Evolutionary conservation across 2,329 filamentous ascomycete species (phyloP).

Genomic region (Fonsecaea nubica): DNA sequence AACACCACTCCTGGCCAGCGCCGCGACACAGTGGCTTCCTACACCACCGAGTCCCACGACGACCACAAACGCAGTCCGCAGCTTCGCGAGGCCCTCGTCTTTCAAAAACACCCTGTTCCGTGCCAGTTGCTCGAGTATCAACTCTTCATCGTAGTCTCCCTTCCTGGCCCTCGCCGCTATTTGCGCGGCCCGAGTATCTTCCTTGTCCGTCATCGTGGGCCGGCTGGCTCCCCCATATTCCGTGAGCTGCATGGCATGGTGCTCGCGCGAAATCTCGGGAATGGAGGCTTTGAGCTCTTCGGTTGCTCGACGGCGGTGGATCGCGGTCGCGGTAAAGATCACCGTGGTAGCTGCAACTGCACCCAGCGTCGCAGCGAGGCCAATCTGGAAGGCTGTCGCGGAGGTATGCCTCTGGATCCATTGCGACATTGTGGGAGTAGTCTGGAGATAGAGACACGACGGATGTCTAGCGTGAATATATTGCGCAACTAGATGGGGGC

Average conservation of each 20-base stretch:
- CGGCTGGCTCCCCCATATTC: constrained; percentile 52
- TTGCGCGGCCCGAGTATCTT: constrained; percentile 65
- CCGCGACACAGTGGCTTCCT: constrained; percentile 86
- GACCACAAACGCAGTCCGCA: constrained; percentile 82
- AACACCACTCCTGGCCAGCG: constrained; percentile 87
- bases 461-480: background rate
- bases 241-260: constrained; percentile 52
- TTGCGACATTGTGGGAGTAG: constrained; percentile 28
- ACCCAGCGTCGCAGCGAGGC: constrained; percentile 50
- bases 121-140: constrained; percentile 92
- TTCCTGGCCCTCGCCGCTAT: constrained; percentile 66
- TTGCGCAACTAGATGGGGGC: background rate
- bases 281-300: constrained; percentile 67
- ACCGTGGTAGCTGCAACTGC: constrained; percentile 52
- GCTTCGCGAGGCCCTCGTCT: constrained; percentile 76
- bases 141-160: constrained; percentile 73
- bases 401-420: constrained; percentile 36
- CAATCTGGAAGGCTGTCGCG: constrained; percentile 30
- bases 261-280: constrained; percentile 34
- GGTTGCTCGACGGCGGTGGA: constrained; percentile 61
- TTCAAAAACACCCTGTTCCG: constrained; percentile 91
- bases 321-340: constrained; percentile 64
- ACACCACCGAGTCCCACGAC: constrained; percentile 94
- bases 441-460: background rate
- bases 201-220: constrained; percentile 45